Base-by-base conservation (phyloP, 257 asterid species). In the Linderniella brevidens region DNA sequence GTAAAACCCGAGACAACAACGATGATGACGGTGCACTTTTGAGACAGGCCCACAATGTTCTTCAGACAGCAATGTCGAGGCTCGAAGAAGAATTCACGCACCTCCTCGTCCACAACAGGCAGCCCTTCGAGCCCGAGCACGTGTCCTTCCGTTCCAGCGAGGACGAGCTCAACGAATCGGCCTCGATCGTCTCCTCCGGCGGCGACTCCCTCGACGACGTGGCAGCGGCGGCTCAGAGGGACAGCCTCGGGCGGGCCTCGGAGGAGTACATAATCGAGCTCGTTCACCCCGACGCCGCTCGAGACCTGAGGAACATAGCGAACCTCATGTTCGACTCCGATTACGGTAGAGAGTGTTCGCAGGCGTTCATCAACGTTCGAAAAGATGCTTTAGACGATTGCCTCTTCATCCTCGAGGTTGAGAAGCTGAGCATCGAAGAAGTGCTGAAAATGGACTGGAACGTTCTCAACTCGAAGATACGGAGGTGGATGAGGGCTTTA, bases 401-500 rank as follows among this genome's bases (percentile, higher is more conserved):
- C 53, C 92, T 88, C 35, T 71, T 55, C 58, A 75, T 73, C 13
- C 96, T 88, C 37, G 92, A 79, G 51, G 87, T 78, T 20, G 96
- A 88, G 61, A 84, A 76, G 58, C 56, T 74, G 19, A 78, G 94
- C 74, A 79, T 81, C 0, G 96, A 88, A 49, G 98, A 88, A 59
- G 94, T 81, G 17, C 43, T 84, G 71, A 88, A 64, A 63, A 74
- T 88, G 96, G 96, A 78, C 39, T 88, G 98, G 98, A 65, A 59
- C 19, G 51, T 66, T 0, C 49, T 88, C 55, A 80, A 88, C 70
- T 69, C 85, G 16, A 84, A 79, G 29, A 88, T 84, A 64, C 62
- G 95, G 72, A 68, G 74, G 57, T 88, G 98, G 98, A 64, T 84
- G 18, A 64, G 98, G n/a, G 95, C 81, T 0, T 69, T 84, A 82